Base-by-base conservation (phyloP, 2,329 filamentous ascomycete genomes). In the Aspergillus unguis region DNA sequence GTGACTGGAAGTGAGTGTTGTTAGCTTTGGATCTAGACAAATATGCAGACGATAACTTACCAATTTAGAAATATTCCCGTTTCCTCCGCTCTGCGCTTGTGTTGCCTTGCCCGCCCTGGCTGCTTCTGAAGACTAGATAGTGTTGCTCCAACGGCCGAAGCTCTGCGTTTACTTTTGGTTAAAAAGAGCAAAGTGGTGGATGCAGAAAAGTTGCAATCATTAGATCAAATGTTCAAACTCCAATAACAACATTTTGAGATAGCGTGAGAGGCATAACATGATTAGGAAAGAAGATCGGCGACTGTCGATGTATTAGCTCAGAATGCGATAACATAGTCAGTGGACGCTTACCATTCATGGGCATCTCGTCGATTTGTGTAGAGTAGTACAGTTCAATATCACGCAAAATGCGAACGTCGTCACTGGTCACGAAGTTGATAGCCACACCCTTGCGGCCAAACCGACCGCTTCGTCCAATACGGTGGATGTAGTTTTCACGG, bases 401-500 rank as follows among this genome's bases (percentile, higher is more conserved):
- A 62, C 94, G 85, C 66, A 99, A 81, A 70, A 99, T 99, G 70
- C 94, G 88, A 55, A 99, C 94, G 71, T 99, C 94, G 65, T 99
- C 94, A 68, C 89, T 95, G 2, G 94, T 99, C 61, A 99, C 94
- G 69, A 99, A 99, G 80, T 99, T 99, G 81, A 99, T 99, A 35
- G 94, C 94, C 61, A 99, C 94, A 82, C 94, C 94, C 80, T 99
- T 99, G 67, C 94, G 85, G 66, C 94, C 94, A 66, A 99, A 99
- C 62, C 94, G 85, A 64, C 94, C 94, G 70, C 90, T 94, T 70
- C 94, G 86, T 70, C 94, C 94, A 65, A 99, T 99, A 64, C 94
- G 87, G 79, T 99, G 94, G 74, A 99, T 97, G 75, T 99, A 99
- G 79, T 99, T 99, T 77, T 99, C 94, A 81, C 94, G 91, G 76